Conservation (phyloP, 805 yeast species). For the Zygotorulaspora sp. region DNA sequence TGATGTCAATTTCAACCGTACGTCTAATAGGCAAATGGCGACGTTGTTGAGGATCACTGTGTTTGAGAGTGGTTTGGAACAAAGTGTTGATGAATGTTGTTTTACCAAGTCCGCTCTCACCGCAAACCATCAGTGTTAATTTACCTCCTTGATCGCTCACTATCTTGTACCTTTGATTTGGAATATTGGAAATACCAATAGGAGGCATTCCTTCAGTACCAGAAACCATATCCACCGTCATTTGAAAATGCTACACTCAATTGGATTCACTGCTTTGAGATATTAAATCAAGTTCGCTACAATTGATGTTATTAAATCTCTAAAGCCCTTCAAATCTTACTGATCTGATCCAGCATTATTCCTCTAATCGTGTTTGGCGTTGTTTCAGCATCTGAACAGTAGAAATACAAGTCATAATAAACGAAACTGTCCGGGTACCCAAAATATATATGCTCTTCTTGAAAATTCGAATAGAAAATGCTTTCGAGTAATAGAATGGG, state of each 20-base stretch:
- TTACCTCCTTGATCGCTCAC: constrained; percentile 71
- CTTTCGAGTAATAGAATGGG: background rate
- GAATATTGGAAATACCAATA: constrained; percentile 67
- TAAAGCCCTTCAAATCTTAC: too few species aligned
- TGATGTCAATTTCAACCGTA: constrained; percentile 74
- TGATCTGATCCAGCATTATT: too few species aligned
- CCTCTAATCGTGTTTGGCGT: constrained; percentile 3
- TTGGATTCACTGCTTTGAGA: background rate
- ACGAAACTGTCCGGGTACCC: background rate
- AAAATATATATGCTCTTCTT: too few species aligned
- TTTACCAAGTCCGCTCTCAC: constrained; percentile 89
- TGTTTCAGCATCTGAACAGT: constrained; percentile 1
- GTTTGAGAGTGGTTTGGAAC: constrained; percentile 69
- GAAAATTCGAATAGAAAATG: background rate
- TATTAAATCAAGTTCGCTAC: too few species aligned
- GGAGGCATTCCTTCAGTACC: constrained; percentile 31
- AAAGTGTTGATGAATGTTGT: constrained; percentile 86
- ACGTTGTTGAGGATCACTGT: constrained; percentile 39
- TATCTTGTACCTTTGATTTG: constrained; percentile 73
- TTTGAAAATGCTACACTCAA: background rate
- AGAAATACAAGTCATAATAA: background rate
- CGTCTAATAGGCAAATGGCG: constrained; percentile 50
- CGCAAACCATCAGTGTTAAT: constrained; percentile 79
- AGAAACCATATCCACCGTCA: constrained; percentile 11
- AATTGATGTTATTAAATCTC: too few species aligned